Conservation (phyloP, 2,329 filamentous ascomycete genomes). For the Pyricularia sp. region DNA sequence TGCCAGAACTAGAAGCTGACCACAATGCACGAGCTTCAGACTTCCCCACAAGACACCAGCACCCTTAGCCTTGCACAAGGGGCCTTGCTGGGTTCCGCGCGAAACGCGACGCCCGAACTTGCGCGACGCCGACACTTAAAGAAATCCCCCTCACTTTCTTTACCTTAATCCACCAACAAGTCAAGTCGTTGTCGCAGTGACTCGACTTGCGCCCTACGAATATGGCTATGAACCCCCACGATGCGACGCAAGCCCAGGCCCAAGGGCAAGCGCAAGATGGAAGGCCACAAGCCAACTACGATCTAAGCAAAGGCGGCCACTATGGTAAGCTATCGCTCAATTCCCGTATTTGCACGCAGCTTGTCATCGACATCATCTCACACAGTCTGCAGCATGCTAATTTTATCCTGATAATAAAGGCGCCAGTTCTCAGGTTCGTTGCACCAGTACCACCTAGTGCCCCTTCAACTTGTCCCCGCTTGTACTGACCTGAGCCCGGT, state of each 20-base stretch:
- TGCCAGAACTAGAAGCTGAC: background rate
- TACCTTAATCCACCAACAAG: background rate
- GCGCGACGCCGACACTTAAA: background rate
- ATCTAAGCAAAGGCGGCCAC: conserved; percentile 64
- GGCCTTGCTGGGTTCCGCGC: background rate
- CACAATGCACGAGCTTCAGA: background rate
- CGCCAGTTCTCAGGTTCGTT: conserved; percentile 58
- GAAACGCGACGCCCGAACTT: background rate
- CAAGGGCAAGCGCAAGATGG: conserved; percentile 47
- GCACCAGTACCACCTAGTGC: conserved; percentile 5
- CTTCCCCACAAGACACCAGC: background rate
- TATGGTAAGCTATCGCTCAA: conserved; percentile 49
- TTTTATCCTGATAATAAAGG: conserved; percentile 29
- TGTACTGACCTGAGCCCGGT: conserved; percentile 1
- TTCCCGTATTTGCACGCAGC: background rate
- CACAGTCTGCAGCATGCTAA: background rate
- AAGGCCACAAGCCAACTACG: conserved; percentile 47
- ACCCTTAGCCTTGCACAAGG: background rate
- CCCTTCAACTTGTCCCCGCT: background rate
- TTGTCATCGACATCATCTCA: background rate
- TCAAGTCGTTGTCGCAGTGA: background rate
- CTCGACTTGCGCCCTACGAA: conserved; percentile 1
- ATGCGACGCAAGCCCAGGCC: conserved; percentile 41
- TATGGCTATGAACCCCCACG: conserved; percentile 43
- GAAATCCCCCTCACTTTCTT: background rate